Conservation (phyloP, 2,329 filamentous ascomycete genomes). For the Venturia aucupariae region DNA sequence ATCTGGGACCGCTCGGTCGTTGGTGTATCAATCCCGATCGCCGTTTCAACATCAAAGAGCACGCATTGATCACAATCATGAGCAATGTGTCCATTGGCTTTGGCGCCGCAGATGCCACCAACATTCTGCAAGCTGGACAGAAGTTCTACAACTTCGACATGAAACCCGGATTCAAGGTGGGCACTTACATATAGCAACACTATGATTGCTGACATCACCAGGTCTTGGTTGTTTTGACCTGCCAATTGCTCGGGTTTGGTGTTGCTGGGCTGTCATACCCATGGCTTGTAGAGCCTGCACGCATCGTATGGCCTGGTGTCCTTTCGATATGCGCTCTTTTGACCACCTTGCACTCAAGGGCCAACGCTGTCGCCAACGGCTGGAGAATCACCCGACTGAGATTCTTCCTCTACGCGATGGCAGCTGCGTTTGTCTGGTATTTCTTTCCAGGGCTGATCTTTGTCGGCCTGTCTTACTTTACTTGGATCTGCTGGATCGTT, state of each 20-base stretch:
- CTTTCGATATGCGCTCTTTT: conserved; percentile 59
- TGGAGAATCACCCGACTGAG: conserved; percentile 57
- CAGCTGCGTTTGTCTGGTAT: conserved; percentile 42
- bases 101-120: conserved; percentile 25
- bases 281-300: conserved; percentile 38
- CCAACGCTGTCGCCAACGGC: conserved; percentile 49
- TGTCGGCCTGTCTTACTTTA: conserved; percentile 61
- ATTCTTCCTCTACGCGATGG: conserved; percentile 43
- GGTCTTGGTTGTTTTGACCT: background rate
- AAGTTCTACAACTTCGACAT: conserved; percentile 56
- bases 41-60: conserved; percentile 59
- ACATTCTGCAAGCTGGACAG: conserved; percentile 36
- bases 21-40: background rate
- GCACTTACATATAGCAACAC: conserved; percentile 26
- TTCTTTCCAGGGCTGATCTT: conserved; percentile 62
- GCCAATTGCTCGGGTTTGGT: conserved; percentile 44
- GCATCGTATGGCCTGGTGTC: conserved; percentile 67
- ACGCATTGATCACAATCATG: conserved; percentile 51
- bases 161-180: conserved; percentile 3
- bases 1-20: conserved; percentile 43
- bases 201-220: background rate
- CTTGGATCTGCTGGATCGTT: conserved; percentile 62
- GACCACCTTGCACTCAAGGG: conserved; percentile 57
- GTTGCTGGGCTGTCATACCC: conserved; percentile 22
- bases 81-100: conserved; percentile 59